Evolutionary conservation across 2,329 filamentous ascomycete species (phyloP).

Genomic region (Colletotrichum chrysophilum): DNA sequence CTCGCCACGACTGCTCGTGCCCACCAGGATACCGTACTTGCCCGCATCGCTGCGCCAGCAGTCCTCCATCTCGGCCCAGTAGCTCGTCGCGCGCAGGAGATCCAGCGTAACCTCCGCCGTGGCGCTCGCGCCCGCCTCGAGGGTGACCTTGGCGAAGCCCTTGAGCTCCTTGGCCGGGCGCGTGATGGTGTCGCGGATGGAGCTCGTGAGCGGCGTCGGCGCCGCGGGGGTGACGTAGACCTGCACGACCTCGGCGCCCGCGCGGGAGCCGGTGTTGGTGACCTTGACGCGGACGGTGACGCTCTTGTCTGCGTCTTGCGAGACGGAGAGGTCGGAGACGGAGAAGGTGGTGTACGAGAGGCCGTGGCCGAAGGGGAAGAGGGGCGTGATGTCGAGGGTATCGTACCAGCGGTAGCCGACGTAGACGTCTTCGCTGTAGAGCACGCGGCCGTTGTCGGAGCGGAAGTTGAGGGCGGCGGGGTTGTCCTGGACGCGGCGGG

Average conservation of each 20-base stretch:
- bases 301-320: conserved; percentile 29
- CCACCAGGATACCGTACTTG: conserved; percentile 40
- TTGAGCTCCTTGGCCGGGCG: conserved; percentile 48
- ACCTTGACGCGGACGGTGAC: conserved; percentile 50
- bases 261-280: conserved; percentile 27
- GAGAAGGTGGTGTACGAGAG: conserved; percentile 70
- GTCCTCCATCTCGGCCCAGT: conserved; percentile 44
- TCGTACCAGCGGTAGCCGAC: conserved; percentile 78
- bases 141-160: conserved; percentile 46
- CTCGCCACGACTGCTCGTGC: conserved; percentile 31
- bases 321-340: conserved; percentile 52
- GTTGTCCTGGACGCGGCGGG: conserved; percentile 66
- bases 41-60: conserved; percentile 43
- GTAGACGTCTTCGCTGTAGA: conserved; percentile 77
- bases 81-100: conserved; percentile 38
- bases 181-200: conserved; percentile 25
- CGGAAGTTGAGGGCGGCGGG: conserved; percentile 73
- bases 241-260: conserved; percentile 33
- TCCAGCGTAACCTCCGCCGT: conserved; percentile 34
- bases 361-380: conserved; percentile 73
- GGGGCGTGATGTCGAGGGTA: conserved; percentile 43
- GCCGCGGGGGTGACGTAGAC: conserved; percentile 32
- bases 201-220: conserved; percentile 24
- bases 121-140: conserved; percentile 39
- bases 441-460: conserved; percentile 66